These are phyloP conservation scores for Terfezia claveryi DNA, from an alignment of 495 filamentous ascomycete genomes.

Conservation along the genomic window DNA sequence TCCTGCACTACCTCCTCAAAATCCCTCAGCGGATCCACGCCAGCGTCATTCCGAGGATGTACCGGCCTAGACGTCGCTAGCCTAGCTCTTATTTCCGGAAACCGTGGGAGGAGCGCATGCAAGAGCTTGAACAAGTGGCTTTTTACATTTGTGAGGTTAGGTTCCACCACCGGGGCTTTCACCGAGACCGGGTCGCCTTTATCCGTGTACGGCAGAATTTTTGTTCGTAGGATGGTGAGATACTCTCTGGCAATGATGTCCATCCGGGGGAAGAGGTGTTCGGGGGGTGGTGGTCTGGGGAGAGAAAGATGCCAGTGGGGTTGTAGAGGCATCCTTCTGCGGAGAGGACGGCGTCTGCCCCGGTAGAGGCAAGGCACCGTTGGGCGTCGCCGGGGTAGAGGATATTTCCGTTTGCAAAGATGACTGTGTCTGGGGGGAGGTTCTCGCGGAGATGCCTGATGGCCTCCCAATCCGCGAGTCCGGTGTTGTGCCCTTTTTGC, in stretches of 20 bases:
- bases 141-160: slow-evolving; percentile 69
- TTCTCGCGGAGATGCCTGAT: slow-evolving; percentile 66
- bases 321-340: slow-evolving; percentile 87
- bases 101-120: slow-evolving; percentile 49
- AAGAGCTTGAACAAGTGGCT: slow-evolving; percentile 84
- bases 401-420: slow-evolving; percentile 94
- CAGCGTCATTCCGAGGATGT: background rate
- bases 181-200: slow-evolving; percentile 10
- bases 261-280: slow-evolving; percentile 60
- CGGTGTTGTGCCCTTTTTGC: slow-evolving; percentile 91
- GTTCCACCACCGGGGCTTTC: slow-evolving; percentile 29
- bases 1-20: slow-evolving; percentile 50
- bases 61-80: slow-evolving; percentile 37
- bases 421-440: slow-evolving; percentile 65
- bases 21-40: slow-evolving; percentile 23
- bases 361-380: slow-evolving; percentile 58
- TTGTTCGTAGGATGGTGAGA: slow-evolving; percentile 62
- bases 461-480: slow-evolving; percentile 72
- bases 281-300: slow-evolving; percentile 35
- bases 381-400: slow-evolving; percentile 64
- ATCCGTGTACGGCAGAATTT: slow-evolving; percentile 46
- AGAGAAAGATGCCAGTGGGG: slow-evolving; percentile 53
- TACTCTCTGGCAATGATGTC: slow-evolving; percentile 77
- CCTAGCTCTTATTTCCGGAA: slow-evolving; percentile 61
- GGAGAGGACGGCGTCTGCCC: slow-evolving; percentile 83